Conservation (phyloP, 257 asterid species). For the Scutellaria barbata region DNA sequence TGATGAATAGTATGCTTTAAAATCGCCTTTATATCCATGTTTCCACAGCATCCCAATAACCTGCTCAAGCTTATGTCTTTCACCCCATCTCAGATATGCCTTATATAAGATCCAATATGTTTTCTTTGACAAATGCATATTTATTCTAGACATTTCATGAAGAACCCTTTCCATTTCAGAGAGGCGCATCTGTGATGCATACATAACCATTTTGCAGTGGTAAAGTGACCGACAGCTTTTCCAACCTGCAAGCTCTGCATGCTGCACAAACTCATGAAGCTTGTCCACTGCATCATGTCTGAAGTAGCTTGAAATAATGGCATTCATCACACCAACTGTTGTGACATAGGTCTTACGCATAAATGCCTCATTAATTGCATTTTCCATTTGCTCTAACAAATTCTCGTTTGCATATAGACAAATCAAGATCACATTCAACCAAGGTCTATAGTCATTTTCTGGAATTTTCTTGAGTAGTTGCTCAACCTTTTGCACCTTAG, state of each 20-base stretch:
- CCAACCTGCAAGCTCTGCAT: conserved; percentile 81
- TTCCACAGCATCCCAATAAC: conserved; percentile 73
- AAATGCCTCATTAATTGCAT: conserved; percentile 64
- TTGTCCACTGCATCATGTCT: conserved; percentile 74
- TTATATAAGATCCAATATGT: conserved; percentile 67
- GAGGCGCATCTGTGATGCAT: conserved; percentile 63
- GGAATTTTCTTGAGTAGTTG: conserved; percentile 62
- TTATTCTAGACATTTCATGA: conserved; percentile 65
- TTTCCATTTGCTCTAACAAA: conserved; percentile 73
- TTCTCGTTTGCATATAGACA: conserved; percentile 72
- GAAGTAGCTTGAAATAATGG: conserved; percentile 70
- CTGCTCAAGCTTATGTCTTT: conserved; percentile 60
- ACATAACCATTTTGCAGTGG: conserved; percentile 90
- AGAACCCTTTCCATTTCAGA: conserved; percentile 86
- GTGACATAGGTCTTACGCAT: conserved; percentile 49
- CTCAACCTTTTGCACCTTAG: conserved; percentile 65
- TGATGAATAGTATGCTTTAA: conserved; percentile 32
- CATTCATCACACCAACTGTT: conserved; percentile 51
- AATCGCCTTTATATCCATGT: conserved; percentile 54
- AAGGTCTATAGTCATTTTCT: conserved; percentile 58
- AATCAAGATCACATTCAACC: conserved; percentile 73
- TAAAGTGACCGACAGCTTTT: conserved; percentile 71
- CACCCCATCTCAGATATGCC: conserved; percentile 57
- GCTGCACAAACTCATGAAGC: conserved; percentile 63
- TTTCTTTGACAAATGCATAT: conserved; percentile 56